Evolutionary conservation across 257 asterid species (phyloP), one percentile per base, ranked within the genome.

Genomic region (Nicotiana knightiana): DNA sequence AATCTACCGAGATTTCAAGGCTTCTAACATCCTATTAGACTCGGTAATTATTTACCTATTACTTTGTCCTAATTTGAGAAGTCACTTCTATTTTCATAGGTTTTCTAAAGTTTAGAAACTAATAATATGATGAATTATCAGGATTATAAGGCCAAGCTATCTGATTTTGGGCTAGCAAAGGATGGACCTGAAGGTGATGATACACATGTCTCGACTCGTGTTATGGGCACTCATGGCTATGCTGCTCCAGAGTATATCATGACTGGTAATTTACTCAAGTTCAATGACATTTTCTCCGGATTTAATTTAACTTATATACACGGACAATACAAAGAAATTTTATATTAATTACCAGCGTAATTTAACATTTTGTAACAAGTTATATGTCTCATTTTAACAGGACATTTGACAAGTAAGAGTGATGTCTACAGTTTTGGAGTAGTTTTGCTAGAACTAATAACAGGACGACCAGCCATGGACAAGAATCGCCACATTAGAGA

Each of bases 141-240:
- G 98, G 94, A 93, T 66, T 89, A 85, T 65, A 89, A 86, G 0
- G 90, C 92, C 2, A 94, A 93, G 83, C 88, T 94, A 24, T 92
- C 96, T 2, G 98, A 94, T 84, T 94, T 94, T 35, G 97, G 98
- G 76, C 88, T 93, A 0, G 98, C 98, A 15, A 93, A 88, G 81
- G 97, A 94, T 68, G 97, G 98, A 2, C 97, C 96, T 1, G 91
- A 90, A 76, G 97, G 96, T 18, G 96, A 94, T 51, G 87, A 92
- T 18, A 89, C 95, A 0, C 96, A 92, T 15, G 96, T 93, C 5
- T 88, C 97, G 0, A 92, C 97, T 1, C 91, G 97, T 10, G 87
- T 94, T 37, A 93, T 93, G 97, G 98, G 98, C 6, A 94, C 98
- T 24, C 93, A 91, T 26, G 98, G 98, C 59, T 94, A 94, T 1